Percentiles rank a stretch among this genome's conserved stretches.
These are phyloP conservation scores for Coccomyxa sp. DNA, from an alignment of 139 green algal species.

Conservation along the genomic window DNA sequence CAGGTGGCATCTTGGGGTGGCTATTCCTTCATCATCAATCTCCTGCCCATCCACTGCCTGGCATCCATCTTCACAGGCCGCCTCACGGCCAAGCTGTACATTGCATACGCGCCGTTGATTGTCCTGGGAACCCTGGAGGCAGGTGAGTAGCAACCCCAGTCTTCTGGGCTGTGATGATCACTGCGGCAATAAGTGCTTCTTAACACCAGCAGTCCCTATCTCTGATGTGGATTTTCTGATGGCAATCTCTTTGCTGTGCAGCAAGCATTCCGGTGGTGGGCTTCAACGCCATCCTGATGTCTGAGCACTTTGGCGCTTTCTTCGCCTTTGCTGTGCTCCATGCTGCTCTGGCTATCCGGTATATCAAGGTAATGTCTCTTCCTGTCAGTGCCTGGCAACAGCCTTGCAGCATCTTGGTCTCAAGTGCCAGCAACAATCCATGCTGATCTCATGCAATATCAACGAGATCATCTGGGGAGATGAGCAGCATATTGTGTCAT, in stretches of 20 bases:
- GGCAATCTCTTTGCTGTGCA: slow-evolving; percentile 13
- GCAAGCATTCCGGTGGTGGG: slow-evolving; percentile 89
- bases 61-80: slow-evolving; percentile 70
- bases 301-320: slow-evolving; percentile 95
- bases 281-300: slow-evolving; percentile 96
- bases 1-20: slow-evolving; percentile 82
- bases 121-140: slow-evolving; percentile 74
- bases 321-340: slow-evolving; percentile 80
- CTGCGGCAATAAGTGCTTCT: no score
- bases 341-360: slow-evolving; percentile 60
- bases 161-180: no score
- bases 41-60: slow-evolving; percentile 93
- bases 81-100: slow-evolving; percentile 63
- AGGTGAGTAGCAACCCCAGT: slow-evolving; percentile 21
- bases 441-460: not conserved
- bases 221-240: not conserved
- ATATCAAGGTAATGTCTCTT: slow-evolving; percentile 49
- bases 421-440: not conserved
- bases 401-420: no score
- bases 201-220: not conserved
- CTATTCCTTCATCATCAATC: slow-evolving; percentile 99
- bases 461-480: not conserved
- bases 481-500: not conserved
- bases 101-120: slow-evolving; percentile 80
- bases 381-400: no score